Evolutionary conservation across 202 grass and related monocot species (phyloP).

Genomic region (Alloteropsis angusta): DNA sequence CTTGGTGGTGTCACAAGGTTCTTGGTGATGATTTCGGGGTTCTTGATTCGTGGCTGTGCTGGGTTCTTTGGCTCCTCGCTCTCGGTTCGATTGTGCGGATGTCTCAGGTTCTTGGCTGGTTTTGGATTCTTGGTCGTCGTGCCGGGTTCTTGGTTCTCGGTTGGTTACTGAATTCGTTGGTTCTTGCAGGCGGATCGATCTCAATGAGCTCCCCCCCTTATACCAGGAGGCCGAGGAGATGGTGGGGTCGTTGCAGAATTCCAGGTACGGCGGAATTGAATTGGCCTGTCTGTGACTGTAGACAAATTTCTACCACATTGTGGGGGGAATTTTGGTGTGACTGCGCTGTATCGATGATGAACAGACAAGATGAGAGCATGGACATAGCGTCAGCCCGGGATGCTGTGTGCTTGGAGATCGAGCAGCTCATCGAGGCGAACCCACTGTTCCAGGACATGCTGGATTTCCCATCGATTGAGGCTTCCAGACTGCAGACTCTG

Average conservation of each 20-base stretch:
- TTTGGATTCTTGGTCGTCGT: neutral
- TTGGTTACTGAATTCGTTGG: neutral
- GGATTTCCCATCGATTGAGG: conserved; percentile 68
- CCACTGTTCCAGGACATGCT: conserved; percentile 75
- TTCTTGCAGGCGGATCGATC: conserved; percentile 57
- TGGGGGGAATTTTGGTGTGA: neutral
- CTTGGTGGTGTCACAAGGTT: no score
- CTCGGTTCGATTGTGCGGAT: no score
- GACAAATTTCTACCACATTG: neutral
- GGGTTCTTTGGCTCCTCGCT: neutral
- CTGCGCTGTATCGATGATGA: neutral
- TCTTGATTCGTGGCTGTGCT: neutral
- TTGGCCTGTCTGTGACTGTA: neutral
- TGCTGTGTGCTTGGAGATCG: conserved; percentile 74
- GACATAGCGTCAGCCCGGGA: conserved; percentile 81
- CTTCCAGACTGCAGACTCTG: conserved; percentile 49
- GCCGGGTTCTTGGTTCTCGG: neutral
- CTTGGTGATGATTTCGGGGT: neutral
- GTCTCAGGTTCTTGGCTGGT: neutral
- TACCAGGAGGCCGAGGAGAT: conserved; percentile 74
- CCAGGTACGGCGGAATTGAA: conserved; percentile 32
- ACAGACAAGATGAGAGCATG: conserved; percentile 72
- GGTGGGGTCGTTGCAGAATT: conserved; percentile 60
- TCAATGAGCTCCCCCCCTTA: conserved; percentile 65
- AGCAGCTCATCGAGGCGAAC: conserved; percentile 78